These are phyloP conservation scores for Bretziella fagacearum DNA, from an alignment of 2,329 filamentous ascomycete species.

Conservation along the genomic window DNA sequence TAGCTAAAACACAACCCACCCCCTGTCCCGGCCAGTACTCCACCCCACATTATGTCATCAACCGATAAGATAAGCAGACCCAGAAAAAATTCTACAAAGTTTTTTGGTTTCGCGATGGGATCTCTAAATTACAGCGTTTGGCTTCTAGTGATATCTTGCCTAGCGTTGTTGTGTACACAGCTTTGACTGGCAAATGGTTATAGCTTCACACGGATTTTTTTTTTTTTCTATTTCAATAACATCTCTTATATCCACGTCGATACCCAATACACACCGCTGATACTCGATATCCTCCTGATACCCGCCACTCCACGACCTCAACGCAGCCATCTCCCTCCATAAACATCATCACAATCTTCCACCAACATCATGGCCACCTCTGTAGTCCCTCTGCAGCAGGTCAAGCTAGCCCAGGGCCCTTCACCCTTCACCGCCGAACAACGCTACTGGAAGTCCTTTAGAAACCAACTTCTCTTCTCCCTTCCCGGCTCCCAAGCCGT, in stretches of 20 bases:
- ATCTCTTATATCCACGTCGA: too few relatives aligned
- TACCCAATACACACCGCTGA: too few relatives aligned
- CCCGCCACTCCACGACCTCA: neutral
- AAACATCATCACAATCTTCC: neutral
- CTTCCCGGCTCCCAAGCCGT: constrained; percentile 81
- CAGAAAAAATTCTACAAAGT: constrained; percentile 5
- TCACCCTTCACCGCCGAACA: constrained; percentile 79
- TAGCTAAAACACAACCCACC: too few relatives aligned
- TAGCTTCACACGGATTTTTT: too few relatives aligned
- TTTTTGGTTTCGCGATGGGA: neutral
- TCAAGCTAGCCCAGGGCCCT: constrained; percentile 71
- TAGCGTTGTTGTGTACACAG: neutral
- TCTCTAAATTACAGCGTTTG: neutral
- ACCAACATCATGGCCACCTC: constrained; percentile 58
- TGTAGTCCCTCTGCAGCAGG: constrained; percentile 60
- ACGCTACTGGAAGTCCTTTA: constrained; percentile 91
- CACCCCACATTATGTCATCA: constrained; percentile 7
- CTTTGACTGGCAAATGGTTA: too few relatives aligned
- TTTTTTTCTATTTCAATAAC: too few relatives aligned
- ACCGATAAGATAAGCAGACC: constrained; percentile 9
- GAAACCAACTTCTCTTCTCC: constrained; percentile 74
- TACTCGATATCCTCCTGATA: neutral
- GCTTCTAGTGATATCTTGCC: neutral
- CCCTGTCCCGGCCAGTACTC: too few relatives aligned
- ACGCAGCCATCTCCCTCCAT: neutral